phyloP scores from a whole-genome alignment of 1,139 yeast genomes.

The Groenewaldozyma auringiensis region DNA sequence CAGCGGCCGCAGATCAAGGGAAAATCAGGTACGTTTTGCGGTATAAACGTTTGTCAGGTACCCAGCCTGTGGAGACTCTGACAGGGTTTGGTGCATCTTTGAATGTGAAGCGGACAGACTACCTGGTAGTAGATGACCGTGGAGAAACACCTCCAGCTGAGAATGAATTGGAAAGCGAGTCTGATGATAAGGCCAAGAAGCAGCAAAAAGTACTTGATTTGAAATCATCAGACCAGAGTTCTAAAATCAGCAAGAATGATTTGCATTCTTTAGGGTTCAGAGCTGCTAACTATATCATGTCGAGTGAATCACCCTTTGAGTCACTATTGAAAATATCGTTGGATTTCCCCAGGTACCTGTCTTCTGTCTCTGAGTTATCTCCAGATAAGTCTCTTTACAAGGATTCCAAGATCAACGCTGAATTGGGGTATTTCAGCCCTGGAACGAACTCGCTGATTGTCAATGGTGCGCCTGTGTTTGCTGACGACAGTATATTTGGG shows the following conservation, averaged over 20 bases:
- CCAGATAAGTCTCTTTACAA: slow-evolving; percentile 16
- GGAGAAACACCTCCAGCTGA: slow-evolving; percentile 12
- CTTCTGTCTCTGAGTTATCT: slow-evolving; percentile 19
- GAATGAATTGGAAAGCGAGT: slow-evolving; percentile 14
- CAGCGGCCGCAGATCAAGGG: slow-evolving; percentile 53
- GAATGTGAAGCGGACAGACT: slow-evolving; percentile 55
- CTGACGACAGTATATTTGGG: slow-evolving; percentile 21
- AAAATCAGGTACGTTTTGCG: slow-evolving; percentile 73
- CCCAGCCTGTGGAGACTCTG: slow-evolving; percentile 29
- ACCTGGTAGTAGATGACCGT: slow-evolving; percentile 55
- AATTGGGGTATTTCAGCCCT: slow-evolving; percentile 17
- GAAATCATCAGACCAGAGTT: slow-evolving; percentile 14
- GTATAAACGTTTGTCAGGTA: slow-evolving; percentile 40
- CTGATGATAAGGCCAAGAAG: slow-evolving; percentile 12
- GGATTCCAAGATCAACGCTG: slow-evolving; percentile 20
- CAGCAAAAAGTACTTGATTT: slow-evolving; percentile 10
- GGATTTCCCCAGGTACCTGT: slow-evolving; percentile 30
- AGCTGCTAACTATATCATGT: slow-evolving; percentile 27
- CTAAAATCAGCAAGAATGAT: slow-evolving; percentile 10
- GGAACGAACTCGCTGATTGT: slow-evolving; percentile 32
- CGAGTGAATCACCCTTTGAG: slow-evolving; percentile 24
- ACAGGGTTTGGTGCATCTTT: slow-evolving; percentile 64
- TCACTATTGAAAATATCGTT: slow-evolving; percentile 28
- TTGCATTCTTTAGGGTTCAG: slow-evolving; percentile 23
- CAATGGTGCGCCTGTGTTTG: slow-evolving; percentile 31